Evolutionary conservation across 352 stramenopile species (phyloP).

Genomic region (Globisporangium camurandrum): DNA sequence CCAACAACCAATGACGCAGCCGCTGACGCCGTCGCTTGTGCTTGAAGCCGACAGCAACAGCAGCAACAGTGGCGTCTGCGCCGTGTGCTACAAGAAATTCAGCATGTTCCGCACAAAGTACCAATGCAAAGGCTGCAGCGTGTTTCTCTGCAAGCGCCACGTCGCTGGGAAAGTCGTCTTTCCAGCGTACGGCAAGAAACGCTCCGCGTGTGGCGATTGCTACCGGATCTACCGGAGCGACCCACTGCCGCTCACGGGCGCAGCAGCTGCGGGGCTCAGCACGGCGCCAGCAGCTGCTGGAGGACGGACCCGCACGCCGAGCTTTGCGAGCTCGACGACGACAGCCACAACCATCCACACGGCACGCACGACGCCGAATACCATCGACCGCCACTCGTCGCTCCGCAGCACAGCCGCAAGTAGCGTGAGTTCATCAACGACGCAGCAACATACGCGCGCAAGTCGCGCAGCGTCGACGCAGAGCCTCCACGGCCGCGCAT

Average conservation of each 20-base stretch:
- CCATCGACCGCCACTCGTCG: constrained; percentile 7
- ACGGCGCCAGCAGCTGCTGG: constrained; percentile 12
- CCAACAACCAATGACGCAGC: neutral
- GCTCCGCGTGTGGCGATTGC: constrained; percentile 70
- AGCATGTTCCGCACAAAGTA: constrained; percentile 84
- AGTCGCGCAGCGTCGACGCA: constrained; percentile 43
- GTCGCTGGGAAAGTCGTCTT: constrained; percentile 66
- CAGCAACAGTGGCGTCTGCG: constrained; percentile 56
- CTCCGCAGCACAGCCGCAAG: constrained; percentile 6
- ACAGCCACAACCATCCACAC: constrained; percentile 7
- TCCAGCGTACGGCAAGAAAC: constrained; percentile 54
- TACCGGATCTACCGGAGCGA: constrained; percentile 55
- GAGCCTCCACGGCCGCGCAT: constrained; percentile 31
- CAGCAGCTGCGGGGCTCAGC: neutral
- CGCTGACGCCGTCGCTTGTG: constrained; percentile 16
- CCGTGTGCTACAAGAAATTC: constrained; percentile 84
- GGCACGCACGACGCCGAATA: constrained; percentile 3
- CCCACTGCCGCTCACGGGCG: constrained; percentile 30
- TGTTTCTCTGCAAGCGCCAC: constrained; percentile 74
- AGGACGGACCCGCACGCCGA: constrained; percentile 13
- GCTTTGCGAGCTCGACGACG: constrained; percentile 9
- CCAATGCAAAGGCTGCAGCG: constrained; percentile 77
- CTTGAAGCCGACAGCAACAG: constrained; percentile 46
- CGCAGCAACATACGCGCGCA: constrained; percentile 14
- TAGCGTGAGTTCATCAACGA: constrained; percentile 8